phyloP scores from a whole-genome alignment of 345 rosid species.

The Adansonia digitata region DNA sequence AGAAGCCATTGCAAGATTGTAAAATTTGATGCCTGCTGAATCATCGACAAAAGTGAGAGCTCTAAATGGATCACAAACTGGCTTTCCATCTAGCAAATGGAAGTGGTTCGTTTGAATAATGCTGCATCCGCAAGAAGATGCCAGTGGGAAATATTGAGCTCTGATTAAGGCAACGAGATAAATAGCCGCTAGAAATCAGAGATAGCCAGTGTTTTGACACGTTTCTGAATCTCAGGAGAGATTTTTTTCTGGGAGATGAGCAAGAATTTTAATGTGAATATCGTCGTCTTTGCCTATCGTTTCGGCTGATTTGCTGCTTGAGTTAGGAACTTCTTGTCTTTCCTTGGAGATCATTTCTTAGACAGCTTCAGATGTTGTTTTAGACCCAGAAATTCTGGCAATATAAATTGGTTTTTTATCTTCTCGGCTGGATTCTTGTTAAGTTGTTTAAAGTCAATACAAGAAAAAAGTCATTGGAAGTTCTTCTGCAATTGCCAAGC shows the following conservation, averaged over 20 bases:
- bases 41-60: constrained; percentile 25
- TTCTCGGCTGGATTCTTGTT: neutral
- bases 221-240: constrained; percentile 26
- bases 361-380: neutral
- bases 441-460: neutral
- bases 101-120: neutral
- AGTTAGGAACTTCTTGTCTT: neutral
- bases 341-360: neutral
- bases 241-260: constrained; percentile 26
- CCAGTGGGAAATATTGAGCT: neutral
- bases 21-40: constrained; percentile 23
- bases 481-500: neutral
- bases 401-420: too few species aligned
- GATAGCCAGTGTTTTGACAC: constrained; percentile 32
- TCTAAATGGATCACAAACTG: constrained; percentile 10
- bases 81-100: constrained; percentile 10
- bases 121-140: constrained; percentile 14
- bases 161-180: constrained; percentile 3
- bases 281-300: constrained; percentile 19
- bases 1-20: constrained; percentile 52
- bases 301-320: constrained; percentile 6
- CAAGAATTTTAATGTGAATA: constrained; percentile 27
- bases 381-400: too few species aligned
- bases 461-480: neutral
- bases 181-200: constrained; percentile 23